phyloP scores from a whole-genome alignment of 768 basidiomycete species.

The Suillus paluster region DNA sequence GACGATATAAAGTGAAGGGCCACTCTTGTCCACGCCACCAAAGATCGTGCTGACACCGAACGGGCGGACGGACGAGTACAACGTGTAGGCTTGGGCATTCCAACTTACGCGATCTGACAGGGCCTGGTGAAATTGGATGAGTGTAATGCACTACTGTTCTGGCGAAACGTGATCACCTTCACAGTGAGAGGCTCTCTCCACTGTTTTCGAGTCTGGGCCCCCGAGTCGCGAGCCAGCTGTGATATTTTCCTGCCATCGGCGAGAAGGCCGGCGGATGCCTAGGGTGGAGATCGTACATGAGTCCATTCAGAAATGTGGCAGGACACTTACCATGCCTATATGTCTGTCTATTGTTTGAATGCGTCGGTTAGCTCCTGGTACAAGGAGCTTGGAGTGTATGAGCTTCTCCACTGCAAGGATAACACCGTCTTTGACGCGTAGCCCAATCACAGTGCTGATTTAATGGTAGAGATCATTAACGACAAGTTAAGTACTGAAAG shows the following conservation, averaged over 20 bases:
- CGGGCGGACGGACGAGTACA: conserved; percentile 97
- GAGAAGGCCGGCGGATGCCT: conserved; percentile 93
- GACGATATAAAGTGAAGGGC: conserved; percentile 85
- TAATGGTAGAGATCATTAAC: conserved; percentile 3
- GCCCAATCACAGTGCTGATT: conserved; percentile 89
- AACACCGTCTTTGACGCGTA: conserved; percentile 93
- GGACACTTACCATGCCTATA: conserved; percentile 78
- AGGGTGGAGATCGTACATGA: conserved; percentile 12
- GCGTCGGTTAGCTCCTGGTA: conserved; percentile 90
- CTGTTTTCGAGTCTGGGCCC: conserved; percentile 67
- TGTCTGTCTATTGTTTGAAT: conserved; percentile 95
- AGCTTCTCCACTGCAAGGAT: conserved; percentile 98
- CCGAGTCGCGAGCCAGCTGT: conserved; percentile 85
- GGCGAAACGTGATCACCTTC: conserved; percentile 56
- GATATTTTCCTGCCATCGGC: conserved; percentile 92
- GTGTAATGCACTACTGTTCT: conserved; percentile 33
- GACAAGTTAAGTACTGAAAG: neutral
- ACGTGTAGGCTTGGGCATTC: conserved; percentile 95
- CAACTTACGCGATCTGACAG: conserved; percentile 80
- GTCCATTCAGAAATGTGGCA: neutral
- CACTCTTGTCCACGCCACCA: conserved; percentile 85
- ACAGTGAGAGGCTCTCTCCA: conserved; percentile 79
- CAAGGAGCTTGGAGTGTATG: conserved; percentile 92
- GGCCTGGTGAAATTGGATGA: conserved; percentile 37
- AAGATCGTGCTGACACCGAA: conserved; percentile 95